Evolutionary conservation across 495 filamentous ascomycete genomes (phyloP), one percentile per base, ranked within the genome.

Genomic region (Durotheca rogersii): DNA sequence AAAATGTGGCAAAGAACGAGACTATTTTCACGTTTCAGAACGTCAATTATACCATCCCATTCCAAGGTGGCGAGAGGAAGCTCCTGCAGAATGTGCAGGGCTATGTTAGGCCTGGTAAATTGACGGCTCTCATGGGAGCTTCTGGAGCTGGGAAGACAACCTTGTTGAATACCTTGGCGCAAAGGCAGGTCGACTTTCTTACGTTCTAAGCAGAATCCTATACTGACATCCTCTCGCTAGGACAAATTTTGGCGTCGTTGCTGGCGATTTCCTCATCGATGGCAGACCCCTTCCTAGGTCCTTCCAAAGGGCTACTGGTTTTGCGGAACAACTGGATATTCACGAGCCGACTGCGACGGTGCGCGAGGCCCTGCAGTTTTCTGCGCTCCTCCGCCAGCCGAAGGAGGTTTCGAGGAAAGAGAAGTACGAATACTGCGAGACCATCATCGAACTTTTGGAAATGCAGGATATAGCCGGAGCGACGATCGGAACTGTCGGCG

Each of bases 301-400:
- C 1, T 90, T 90, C 69, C 86, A 88, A 56, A 81, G 87, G 6
- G 87, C 87, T 66, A 90, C 86, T 3, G 88, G 88, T n/a, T 92
- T 90, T 56, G 88, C 88, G n/a, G 85, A 92, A 55, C 88, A 92
- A 58, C 86, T 89, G 60, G 88, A 92, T 73, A 75, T 92, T 2
- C 87, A 90, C 62, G 72, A 89, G n/a, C 72, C 80, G 29, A 89
- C 86, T 0, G 76, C 81, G 2, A 92, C 88, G 1, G 87, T 90
- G 14, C 76, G 87, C 10, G 87, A 84, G 39, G 84, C 86, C 17
- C 69, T 91, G 2, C 65, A 73, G 9, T 91, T 91, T 59, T 83
- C 78, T 43, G 87, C 87, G 19, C 60, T 86, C 21, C 74, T 90
- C 6, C 81, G 87, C 25, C 88, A 90, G 60, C 86, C 88, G 2